phyloP scores from a whole-genome alignment of 2,329 filamentous ascomycete species.

The Lasiodiplodia sp. region DNA sequence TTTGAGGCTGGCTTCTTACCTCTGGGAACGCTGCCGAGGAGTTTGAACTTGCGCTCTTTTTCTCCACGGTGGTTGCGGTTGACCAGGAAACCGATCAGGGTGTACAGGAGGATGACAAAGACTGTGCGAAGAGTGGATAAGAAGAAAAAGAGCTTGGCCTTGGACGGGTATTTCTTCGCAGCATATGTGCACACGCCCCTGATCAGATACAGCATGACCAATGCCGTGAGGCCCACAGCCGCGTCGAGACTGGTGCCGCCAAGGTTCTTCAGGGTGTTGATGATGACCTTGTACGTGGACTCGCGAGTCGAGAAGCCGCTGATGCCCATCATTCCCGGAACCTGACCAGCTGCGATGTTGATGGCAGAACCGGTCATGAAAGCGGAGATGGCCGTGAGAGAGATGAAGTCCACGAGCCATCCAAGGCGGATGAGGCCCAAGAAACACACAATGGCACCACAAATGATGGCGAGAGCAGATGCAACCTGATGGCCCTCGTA shows the following conservation, averaged over 20 bases:
- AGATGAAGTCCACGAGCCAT: constrained; percentile 94
- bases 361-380: constrained; percentile 98
- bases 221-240: constrained; percentile 82
- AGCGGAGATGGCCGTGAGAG: constrained; percentile 86
- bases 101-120: constrained; percentile 92
- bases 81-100: constrained; percentile 84
- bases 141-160: constrained; percentile 84
- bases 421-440: constrained; percentile 83
- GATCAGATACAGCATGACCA: constrained; percentile 75
- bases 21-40: constrained; percentile 79
- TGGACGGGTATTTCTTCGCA: constrained; percentile 73
- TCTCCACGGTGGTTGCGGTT: constrained; percentile 67
- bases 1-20: background rate
- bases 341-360: constrained; percentile 84
- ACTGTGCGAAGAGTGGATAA: constrained; percentile 87
- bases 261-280: constrained; percentile 81
- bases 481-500: constrained; percentile 73
- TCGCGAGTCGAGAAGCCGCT: constrained; percentile 75
- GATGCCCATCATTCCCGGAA: constrained; percentile 83
- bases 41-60: constrained; percentile 70
- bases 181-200: constrained; percentile 69
- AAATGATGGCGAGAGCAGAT: constrained; percentile 78
- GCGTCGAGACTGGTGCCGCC: constrained; percentile 75
- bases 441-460: constrained; percentile 78
- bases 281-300: constrained; percentile 82